These are phyloP conservation scores for Neonectria punicea DNA, from an alignment of 2,329 filamentous ascomycete genomes.

Conservation along the genomic window DNA sequence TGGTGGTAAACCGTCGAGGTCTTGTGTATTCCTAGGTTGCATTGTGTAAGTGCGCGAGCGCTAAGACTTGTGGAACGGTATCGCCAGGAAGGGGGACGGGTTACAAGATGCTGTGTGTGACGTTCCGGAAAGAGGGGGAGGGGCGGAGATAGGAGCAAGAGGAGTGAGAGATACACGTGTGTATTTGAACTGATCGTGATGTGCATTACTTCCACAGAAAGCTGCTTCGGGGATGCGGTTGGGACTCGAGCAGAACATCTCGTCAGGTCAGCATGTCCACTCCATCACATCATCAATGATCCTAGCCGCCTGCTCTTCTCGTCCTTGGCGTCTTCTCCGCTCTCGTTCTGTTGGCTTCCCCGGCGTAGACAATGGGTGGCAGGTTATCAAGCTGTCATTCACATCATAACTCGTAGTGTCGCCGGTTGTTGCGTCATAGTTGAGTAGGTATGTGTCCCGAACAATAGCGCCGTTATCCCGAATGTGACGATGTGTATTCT, in stretches of 20 bases:
- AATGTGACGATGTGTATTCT: neutral
- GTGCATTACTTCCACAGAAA: neutral
- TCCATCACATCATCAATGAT: neutral
- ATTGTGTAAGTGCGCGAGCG: neutral
- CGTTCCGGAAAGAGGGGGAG: neutral
- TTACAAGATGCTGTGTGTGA: neutral
- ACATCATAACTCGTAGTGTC: neutral
- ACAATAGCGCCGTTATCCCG: neutral
- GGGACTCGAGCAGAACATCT: neutral
- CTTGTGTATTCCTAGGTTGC: neutral
- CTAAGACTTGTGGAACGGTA: neutral
- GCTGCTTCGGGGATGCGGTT: neutral
- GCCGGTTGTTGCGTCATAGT: neutral
- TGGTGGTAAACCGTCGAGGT: slow-evolving; percentile 11
- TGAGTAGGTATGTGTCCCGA: neutral
- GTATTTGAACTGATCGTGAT: neutral
- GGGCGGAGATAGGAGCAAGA: neutral
- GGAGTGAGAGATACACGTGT: neutral
- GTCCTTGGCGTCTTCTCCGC: neutral
- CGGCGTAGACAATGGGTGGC: neutral
- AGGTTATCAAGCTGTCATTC: neutral
- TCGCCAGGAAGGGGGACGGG: neutral
- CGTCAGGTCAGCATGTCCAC: neutral
- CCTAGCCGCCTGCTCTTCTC: neutral
- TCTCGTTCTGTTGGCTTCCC: neutral